Conservation (phyloP, 2,329 filamentous ascomycete species). For the Fusarium metavorans region DNA sequence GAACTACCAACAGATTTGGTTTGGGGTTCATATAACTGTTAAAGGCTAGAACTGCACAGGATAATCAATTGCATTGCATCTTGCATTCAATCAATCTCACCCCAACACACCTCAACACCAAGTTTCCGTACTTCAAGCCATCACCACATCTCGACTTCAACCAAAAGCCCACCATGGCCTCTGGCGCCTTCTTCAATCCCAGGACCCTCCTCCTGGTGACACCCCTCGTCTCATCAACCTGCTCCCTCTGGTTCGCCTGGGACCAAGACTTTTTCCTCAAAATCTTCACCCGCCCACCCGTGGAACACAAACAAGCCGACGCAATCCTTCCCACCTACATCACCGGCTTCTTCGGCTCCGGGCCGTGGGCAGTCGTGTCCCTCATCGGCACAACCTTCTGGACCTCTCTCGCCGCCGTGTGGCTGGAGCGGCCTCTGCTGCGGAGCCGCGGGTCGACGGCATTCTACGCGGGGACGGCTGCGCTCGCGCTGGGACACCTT, state of each 20-base stretch:
- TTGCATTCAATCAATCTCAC: neutral
- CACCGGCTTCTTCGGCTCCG: conserved; percentile 53
- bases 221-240: conserved; percentile 61
- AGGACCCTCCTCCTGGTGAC: conserved; percentile 55
- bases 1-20: neutral
- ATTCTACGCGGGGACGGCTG: conserved; percentile 51
- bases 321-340: conserved; percentile 58
- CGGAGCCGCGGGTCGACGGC: conserved; percentile 37
- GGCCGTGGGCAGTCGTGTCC: conserved; percentile 49
- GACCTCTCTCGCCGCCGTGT: conserved; percentile 45
- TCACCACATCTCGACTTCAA: neutral
- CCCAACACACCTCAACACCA: neutral
- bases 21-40: neutral
- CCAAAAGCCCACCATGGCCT: conserved; percentile 49
- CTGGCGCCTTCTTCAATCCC: conserved; percentile 52
- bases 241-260: conserved; percentile 58
- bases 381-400: conserved; percentile 51
- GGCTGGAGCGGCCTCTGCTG: conserved; percentile 39
- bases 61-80: neutral
- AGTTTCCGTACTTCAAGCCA: neutral
- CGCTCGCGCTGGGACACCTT: conserved; percentile 49
- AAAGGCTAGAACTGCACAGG: neutral
- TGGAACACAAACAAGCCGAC: conserved; percentile 47
- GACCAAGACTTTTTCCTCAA: conserved; percentile 59
- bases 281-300: conserved; percentile 48